Evolutionary conservation across 805 yeast genomes (phyloP).

Genomic region (Ogataea nitratoaversa): DNA sequence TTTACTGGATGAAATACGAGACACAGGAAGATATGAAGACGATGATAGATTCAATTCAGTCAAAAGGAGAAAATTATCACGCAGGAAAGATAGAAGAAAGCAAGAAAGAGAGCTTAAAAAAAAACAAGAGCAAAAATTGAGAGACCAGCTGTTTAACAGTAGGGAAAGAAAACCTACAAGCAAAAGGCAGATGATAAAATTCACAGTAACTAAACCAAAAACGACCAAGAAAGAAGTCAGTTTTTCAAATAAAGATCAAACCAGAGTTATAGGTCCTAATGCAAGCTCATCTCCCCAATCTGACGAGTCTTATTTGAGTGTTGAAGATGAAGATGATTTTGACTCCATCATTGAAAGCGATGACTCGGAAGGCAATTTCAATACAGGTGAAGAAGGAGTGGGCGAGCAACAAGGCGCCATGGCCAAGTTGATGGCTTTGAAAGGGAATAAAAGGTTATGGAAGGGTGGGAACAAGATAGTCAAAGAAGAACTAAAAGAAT

Average conservation of each 20-base stretch:
- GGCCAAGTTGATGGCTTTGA: slow-evolving; percentile 31
- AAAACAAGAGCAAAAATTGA: slow-evolving; percentile 14
- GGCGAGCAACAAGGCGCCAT: slow-evolving; percentile 18
- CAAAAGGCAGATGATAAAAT: not conserved
- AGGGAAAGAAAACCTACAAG: not conserved
- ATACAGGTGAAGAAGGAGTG: slow-evolving; percentile 2
- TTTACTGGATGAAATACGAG: slow-evolving; percentile 38
- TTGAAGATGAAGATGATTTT: slow-evolving; percentile 9
- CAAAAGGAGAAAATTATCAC: slow-evolving; percentile 22
- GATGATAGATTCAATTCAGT: slow-evolving; percentile 28
- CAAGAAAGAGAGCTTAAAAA: slow-evolving; percentile 34
- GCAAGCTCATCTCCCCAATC: not conserved
- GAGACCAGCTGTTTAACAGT: too few species aligned
- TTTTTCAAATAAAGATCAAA: slow-evolving; percentile 15
- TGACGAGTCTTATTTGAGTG: slow-evolving; percentile 5
- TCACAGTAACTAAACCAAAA: not conserved
- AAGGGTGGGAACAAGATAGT: slow-evolving; percentile 8
- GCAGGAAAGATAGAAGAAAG: slow-evolving; percentile 37
- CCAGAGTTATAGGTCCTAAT: slow-evolving; percentile 8
- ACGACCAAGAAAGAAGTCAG: slow-evolving; percentile 16
- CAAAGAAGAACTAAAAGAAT: too few species aligned
- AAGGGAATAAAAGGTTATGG: slow-evolving; percentile 25
- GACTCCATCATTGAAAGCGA: slow-evolving; percentile 4
- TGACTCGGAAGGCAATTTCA: slow-evolving; percentile 9
- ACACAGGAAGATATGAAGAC: slow-evolving; percentile 30